These are phyloP conservation scores for Penicillium sp. DNA, from an alignment of 2,329 filamentous ascomycete species.

Conservation along the genomic window DNA sequence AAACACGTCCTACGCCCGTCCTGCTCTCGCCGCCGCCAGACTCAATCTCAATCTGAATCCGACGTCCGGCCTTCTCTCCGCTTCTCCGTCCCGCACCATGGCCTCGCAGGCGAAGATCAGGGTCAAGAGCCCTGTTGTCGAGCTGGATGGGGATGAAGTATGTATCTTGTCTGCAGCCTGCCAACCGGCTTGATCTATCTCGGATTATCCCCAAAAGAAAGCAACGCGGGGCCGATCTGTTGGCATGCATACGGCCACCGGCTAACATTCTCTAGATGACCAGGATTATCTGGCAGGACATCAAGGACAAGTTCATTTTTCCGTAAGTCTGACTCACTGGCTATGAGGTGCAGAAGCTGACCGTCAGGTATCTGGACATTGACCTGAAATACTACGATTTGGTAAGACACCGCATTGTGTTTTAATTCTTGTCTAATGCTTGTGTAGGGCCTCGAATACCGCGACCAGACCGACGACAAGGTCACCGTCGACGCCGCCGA, in stretches of 20 bases:
- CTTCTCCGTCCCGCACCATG: conserved; percentile 40
- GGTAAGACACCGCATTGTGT: conserved; percentile 29
- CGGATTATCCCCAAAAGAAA: not conserved
- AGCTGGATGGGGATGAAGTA: conserved; percentile 79
- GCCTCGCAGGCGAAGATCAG: conserved; percentile 74
- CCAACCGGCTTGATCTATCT: too few relatives aligned
- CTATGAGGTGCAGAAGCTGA: too few relatives aligned
- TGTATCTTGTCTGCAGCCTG: too few relatives aligned
- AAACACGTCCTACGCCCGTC: not conserved
- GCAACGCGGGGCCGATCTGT: not conserved
- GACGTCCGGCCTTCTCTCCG: conserved; percentile 10
- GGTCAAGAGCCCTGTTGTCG: conserved; percentile 98
- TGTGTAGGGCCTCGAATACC: conserved; percentile 75
- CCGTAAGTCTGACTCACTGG: conserved; percentile 48
- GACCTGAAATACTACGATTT: conserved; percentile 98
- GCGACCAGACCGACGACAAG: conserved; percentile 93
- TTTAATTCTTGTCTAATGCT: not conserved
- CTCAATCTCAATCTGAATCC: conserved; percentile 19
- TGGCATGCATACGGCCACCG: conserved; percentile 14
- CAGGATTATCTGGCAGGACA: conserved; percentile 96
- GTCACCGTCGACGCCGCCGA: conserved; percentile 93
- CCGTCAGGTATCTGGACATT: conserved; percentile 73
- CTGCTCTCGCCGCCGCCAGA: not conserved
- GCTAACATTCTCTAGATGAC: conserved; percentile 67
- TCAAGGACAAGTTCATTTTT: conserved; percentile 98